Conservation (phyloP, 75 land plant genomes). For the Selaginella moellendorffii region DNA sequence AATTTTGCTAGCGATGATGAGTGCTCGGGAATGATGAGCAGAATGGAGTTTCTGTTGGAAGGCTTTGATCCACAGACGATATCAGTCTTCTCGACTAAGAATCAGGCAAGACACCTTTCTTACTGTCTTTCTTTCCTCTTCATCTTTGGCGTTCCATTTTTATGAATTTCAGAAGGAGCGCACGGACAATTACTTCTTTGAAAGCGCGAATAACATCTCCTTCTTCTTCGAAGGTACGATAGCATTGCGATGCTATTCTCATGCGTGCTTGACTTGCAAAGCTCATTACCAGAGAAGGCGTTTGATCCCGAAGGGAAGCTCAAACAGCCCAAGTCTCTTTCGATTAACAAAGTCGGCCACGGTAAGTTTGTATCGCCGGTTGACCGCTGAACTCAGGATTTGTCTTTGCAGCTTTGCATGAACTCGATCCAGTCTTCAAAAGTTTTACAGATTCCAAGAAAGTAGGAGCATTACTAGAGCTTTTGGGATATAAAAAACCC, state of each 20-base stretch:
- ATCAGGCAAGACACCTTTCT: constrained; percentile 33
- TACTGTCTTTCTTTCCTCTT: background rate
- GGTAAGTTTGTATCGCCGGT: constrained; percentile 28
- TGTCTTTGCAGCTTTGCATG: constrained; percentile 78
- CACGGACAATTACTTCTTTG: constrained; percentile 58
- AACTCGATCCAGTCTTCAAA: constrained; percentile 64
- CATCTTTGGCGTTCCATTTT: background rate
- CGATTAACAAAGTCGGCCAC: constrained; percentile 99
- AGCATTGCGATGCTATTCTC: background rate
- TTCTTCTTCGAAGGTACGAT: constrained; percentile 86
- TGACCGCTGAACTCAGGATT: too few species aligned
- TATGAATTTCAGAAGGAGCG: constrained; percentile 29
- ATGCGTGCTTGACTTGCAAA: background rate
- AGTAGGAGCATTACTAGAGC: constrained; percentile 32
- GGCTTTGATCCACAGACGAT: constrained; percentile 36
- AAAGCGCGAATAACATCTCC: constrained; percentile 87
- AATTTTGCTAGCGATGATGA: constrained; percentile 48
- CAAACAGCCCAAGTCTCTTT: constrained; percentile 77
- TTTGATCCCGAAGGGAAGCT: constrained; percentile 66
- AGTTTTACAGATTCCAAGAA: constrained; percentile 57
- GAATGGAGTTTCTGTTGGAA: constrained; percentile 50
- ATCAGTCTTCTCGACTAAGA: constrained; percentile 71
- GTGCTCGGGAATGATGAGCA: constrained; percentile 38
- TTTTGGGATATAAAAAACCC: constrained; percentile 66
- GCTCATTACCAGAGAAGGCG: constrained; percentile 51